A percentile compares a stretch with the other conserved stretches of the same genome.
Conservation (phyloP, 192 early-diverging fungal species). For the Entomortierella lignicola region DNA sequence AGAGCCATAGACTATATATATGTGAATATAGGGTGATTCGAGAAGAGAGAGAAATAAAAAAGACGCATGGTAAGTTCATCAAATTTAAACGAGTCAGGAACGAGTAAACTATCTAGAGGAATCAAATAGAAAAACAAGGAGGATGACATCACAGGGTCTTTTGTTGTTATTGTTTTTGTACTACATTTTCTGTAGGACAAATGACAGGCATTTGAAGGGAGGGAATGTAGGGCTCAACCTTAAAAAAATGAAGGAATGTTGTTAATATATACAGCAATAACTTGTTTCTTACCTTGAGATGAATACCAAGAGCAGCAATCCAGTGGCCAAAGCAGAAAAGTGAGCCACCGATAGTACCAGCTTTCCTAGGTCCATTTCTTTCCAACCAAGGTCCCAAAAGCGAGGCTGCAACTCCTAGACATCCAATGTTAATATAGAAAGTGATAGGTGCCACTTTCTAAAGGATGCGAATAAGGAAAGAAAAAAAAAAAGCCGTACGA, state of each 20-base stretch:
- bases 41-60: neutral
- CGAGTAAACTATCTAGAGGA: neutral
- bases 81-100: neutral
- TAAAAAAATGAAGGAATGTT: too few relatives aligned
- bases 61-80: neutral
- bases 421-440: conserved; percentile 73
- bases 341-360: conserved; percentile 59
- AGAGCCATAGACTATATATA: conserved; percentile 55
- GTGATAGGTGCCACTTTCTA: conserved; percentile 66
- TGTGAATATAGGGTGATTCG: too few relatives aligned
- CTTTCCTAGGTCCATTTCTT: conserved; percentile 64
- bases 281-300: conserved; percentile 54
- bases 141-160: too few relatives aligned
- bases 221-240: too few relatives aligned
- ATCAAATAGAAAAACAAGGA: neutral
- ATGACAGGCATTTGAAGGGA: too few relatives aligned
- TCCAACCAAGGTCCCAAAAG: conserved; percentile 74
- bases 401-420: conserved; percentile 68
- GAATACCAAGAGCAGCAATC: conserved; percentile 66
- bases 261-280: too few relatives aligned
- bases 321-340: conserved; percentile 68
- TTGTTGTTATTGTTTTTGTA: too few relatives aligned
- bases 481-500: neutral
- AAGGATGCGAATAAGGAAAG: neutral
- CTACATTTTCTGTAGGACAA: too few relatives aligned